phyloP scores from a whole-genome alignment of 2,329 filamentous ascomycete species.

The Trichoderma asperellum region DNA sequence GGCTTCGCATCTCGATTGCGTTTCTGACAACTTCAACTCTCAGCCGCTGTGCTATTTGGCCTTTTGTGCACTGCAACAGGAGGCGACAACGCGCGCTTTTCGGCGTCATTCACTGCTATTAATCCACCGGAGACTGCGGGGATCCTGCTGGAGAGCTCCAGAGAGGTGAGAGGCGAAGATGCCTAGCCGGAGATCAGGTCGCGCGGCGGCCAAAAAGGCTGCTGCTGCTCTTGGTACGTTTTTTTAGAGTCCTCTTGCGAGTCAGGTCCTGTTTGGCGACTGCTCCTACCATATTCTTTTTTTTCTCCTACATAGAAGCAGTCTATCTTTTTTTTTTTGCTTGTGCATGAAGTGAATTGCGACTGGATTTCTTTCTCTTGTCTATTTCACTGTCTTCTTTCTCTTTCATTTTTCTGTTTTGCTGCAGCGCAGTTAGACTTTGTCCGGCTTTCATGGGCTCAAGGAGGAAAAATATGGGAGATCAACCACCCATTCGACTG shows the following conservation, averaged over 20 bases:
- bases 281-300: neutral
- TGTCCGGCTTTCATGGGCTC: neutral
- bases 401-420: neutral
- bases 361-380: neutral
- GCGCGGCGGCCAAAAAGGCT: conserved; percentile 58
- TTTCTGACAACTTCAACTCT: conserved; percentile 20
- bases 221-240: conserved; percentile 57
- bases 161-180: conserved; percentile 31
- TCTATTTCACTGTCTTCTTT: neutral
- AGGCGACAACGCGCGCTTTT: conserved; percentile 1
- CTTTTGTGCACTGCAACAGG: neutral
- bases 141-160: neutral
- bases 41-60: neutral
- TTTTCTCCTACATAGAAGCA: neutral
- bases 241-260: conserved; percentile 1
- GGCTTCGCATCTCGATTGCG: conserved; percentile 17
- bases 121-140: neutral
- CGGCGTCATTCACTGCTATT: neutral
- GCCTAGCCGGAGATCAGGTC: conserved; percentile 54
- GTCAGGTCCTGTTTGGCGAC: conserved; percentile 8
- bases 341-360: neutral
- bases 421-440: neutral
- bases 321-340: neutral
- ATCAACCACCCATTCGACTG: conserved; percentile 39
- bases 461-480: conserved; percentile 34